phyloP scores from a whole-genome alignment of 169 alveolate species.

The Plasmodium knowlesi region DNA sequence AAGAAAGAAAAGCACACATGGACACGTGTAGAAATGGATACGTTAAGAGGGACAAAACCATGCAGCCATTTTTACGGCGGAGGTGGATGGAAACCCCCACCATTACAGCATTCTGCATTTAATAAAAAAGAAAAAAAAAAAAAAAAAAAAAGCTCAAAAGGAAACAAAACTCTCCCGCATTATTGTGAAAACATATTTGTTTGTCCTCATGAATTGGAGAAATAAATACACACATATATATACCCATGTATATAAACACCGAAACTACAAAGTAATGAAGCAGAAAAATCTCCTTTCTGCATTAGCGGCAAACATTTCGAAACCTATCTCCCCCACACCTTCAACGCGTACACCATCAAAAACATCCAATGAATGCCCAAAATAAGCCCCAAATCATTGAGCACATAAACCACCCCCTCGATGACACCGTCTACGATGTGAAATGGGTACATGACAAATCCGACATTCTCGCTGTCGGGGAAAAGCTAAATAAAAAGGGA shows the following conservation, averaged over 20 bases:
- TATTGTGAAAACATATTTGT: neutral
- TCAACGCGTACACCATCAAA: neutral
- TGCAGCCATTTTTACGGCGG: neutral
- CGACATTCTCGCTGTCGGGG: slow-evolving; percentile 87
- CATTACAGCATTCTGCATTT: neutral
- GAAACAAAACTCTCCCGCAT: neutral
- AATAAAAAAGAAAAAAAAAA: no score
- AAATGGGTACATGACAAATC: slow-evolving; percentile 92
- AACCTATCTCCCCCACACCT: neutral
- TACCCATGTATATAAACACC: neutral
- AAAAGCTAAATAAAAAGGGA: slow-evolving; percentile 90
- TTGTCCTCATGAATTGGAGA: neutral
- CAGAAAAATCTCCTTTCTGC: neutral
- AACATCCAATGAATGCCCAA: slow-evolving; percentile 86
- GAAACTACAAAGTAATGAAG: neutral
- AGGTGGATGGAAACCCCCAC: neutral
- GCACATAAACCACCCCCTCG: slow-evolving; percentile 84
- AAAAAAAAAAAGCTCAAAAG: neutral
- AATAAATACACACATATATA: neutral
- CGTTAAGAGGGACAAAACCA: neutral
- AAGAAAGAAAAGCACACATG: neutral
- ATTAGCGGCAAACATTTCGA: neutral
- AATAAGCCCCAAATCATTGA: slow-evolving; percentile 93
- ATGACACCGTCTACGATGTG: slow-evolving; percentile 89
- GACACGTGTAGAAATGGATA: neutral